These are phyloP conservation scores for Orbilia ellipsospora DNA, from an alignment of 2,329 filamentous ascomycete genomes.

Conservation along the genomic window DNA sequence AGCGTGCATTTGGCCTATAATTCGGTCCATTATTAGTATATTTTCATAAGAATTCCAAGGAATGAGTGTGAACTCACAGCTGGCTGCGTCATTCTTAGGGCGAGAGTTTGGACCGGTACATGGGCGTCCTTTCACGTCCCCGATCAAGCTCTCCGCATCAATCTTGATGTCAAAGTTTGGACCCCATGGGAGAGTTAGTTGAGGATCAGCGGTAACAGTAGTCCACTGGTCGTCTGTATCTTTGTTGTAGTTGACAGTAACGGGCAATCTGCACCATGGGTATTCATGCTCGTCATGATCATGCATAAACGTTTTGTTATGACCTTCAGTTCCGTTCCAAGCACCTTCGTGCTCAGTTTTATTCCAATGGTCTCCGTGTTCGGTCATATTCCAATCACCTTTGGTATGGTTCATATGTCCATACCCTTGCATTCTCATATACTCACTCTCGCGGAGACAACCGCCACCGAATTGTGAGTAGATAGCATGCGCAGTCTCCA, in stretches of 20 bases:
- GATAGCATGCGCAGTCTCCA: conserved; percentile 24
- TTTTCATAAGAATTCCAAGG: background rate
- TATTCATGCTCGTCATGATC: background rate
- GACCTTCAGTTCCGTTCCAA: background rate
- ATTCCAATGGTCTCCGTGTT: background rate
- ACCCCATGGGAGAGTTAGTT: conserved; percentile 39
- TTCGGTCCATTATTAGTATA: background rate
- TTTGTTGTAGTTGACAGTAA: conserved; percentile 12
- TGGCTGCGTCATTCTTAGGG: background rate
- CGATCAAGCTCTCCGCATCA: conserved; percentile 21
- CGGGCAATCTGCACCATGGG: conserved; percentile 36
- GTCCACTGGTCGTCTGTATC: background rate
- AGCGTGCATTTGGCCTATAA: conserved; percentile 19
- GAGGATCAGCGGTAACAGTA: background rate
- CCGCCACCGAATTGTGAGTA: conserved; percentile 42
- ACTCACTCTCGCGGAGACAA: conserved; percentile 4
- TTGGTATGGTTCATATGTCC: background rate
- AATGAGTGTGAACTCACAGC: too few relatives aligned
- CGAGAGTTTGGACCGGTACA: conserved; percentile 11
- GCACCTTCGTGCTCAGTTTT: background rate
- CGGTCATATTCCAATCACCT: conserved; percentile 1
- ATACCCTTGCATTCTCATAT: background rate
- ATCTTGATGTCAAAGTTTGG: conserved; percentile 22
- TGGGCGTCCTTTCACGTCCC: background rate
- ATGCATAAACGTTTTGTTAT: too few relatives aligned